Base-by-base conservation (phyloP, 768 basidiomycete species). In the Mycena kentingensis region DNA sequence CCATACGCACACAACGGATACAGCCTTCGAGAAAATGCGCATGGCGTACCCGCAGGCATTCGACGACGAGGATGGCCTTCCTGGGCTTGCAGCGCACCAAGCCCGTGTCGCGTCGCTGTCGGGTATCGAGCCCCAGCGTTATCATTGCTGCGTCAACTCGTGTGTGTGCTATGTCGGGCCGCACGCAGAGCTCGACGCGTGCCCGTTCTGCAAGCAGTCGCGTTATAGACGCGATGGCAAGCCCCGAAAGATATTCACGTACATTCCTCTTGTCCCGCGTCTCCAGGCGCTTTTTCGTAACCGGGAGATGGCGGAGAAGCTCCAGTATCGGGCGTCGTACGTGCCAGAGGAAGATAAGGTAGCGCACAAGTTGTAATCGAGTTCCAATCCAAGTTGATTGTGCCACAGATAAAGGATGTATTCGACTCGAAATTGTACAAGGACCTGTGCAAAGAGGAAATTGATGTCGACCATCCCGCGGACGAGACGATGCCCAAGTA, bases 361-460 rank as follows among this genome's bases (percentile, higher is more conserved):
- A n/a, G n/a, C n/a, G n/a, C n/a, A n/a, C n/a, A n/a, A n/a, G n/a
- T n/a, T n/a, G n/a, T n/a, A n/a, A n/a, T n/a, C n/a, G n/a, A n/a
- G n/a, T n/a, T n/a, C n/a, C n/a, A n/a, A n/a, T n/a, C n/a, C n/a
- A n/a, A n/a, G n/a, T n/a, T n/a, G n/a, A n/a, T n/a, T n/a, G n/a
- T n/a, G n/a, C n/a, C n/a, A n/a, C n/a, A n/a, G n/a, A 64, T 70
- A 31, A 58, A 34, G 10, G 73, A 79, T 57, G 60, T 77, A 31
- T 74, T 75, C 52, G 73, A 77, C 61, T 51, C 68, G 1, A n/a
- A 44, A 0, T 39, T 58, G 29, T 80, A 78, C 51, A 45, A 51
- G 5, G 11, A 37, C 0, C 65, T 74, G 0, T 47, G 52, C 2
- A 5, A 35, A 1, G 46, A 58, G 25, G 22, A 58, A 13, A 69